Conservation (phyloP, 257 asterid genomes). For the Solanum boliviense region DNA sequence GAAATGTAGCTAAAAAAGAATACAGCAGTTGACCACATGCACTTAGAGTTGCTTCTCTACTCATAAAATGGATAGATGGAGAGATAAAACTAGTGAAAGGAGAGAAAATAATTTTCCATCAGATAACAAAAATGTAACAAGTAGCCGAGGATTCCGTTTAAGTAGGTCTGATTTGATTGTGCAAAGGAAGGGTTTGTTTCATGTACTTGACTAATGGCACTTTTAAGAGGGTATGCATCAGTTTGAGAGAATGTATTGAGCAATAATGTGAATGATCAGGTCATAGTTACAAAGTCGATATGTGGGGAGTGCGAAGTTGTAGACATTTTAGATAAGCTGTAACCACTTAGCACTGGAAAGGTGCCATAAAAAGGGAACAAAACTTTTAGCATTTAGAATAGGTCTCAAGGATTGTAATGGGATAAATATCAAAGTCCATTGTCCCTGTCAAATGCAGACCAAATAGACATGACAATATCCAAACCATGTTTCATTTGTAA, state of each 20-base stretch:
- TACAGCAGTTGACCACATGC: not conserved
- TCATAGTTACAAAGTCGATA: not conserved
- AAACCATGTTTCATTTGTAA: not conserved
- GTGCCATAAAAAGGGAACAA: not conserved
- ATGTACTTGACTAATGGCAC: not conserved
- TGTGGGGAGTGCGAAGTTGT: not conserved
- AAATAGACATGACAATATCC: not conserved
- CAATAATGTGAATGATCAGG: not conserved
- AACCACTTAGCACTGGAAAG: not conserved
- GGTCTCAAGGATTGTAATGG: not conserved
- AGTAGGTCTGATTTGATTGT: not conserved
- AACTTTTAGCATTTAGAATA: not conserved
- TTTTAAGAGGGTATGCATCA: not conserved
- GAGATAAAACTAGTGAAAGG: not conserved
- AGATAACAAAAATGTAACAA: not conserved
- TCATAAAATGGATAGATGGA: not conserved
- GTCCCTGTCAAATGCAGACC: not conserved
- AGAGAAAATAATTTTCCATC: not conserved
- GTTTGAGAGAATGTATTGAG: not conserved
- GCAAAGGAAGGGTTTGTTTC: not conserved
- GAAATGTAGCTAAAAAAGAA: too few species aligned
- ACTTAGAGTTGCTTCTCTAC: not conserved
- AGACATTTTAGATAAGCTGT: not conserved
- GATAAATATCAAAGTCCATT: not conserved
- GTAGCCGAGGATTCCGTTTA: not conserved